Evolutionary conservation across 2,329 filamentous ascomycete genomes (phyloP), one percentile per base, ranked within the genome.

Genomic region (Chrysoporthe deuterocubensis): DNA sequence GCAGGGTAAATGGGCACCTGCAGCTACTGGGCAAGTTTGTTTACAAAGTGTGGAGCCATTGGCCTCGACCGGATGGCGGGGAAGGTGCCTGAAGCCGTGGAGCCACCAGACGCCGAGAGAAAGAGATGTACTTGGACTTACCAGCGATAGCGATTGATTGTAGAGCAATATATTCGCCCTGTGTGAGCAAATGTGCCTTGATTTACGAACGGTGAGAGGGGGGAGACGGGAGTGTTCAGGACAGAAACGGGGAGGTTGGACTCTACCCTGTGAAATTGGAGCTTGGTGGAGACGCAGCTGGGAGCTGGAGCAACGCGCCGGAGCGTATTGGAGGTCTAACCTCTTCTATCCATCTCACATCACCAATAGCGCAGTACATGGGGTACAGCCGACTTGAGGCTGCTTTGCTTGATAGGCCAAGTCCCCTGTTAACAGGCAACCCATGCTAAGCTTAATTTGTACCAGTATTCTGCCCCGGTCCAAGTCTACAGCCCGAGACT

Each of bases 201-300:
- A 58, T 46, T 64, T 60, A 48, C 4, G 50, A 59, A 40, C 40
- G 48, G 37, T 52, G 65, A 50, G 60, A 67, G 62, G 65, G 62
- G 64, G 42, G 40, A 43, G 50, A 67, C 16, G 44, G 46, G 32
- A 60, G 62, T 56, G 65, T 56, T 44, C 59, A 59, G 60, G 21
- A 43, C 44, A 40, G 54, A 67, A 68, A 66, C 66, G 62, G 68
- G 68, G 68, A 68, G 68, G 68, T 67, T 69, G 68, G 68, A 62
- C 66, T 62, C 65, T 65, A 67, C 65, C 62, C 64, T 34, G 46
- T 56, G 44, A 46, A 61, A 62, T 65, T 65, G 68, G 67, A 50
- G 65, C 44, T n/a, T 3, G 34, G 61, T 67, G 57, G 54, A 54
- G 60, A 61, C 59, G 56, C 67, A 63, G 54, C 64, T 67, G 42